phyloP scores from a whole-genome alignment of 2,329 filamentous ascomycete genomes.

The Zasmidium citrigriseum region DNA sequence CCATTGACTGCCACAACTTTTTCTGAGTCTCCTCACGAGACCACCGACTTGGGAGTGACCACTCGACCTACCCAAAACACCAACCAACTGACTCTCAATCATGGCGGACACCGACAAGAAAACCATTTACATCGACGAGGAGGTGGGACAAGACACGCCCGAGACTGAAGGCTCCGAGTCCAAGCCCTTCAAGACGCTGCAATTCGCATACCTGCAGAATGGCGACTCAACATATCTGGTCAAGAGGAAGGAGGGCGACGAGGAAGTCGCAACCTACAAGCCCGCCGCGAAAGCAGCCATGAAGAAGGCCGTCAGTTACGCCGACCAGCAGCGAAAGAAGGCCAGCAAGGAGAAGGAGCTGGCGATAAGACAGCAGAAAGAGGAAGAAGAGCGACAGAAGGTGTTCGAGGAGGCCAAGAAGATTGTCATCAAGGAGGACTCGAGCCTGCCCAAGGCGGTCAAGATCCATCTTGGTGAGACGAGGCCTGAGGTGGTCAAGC shows the following conservation, averaged over 20 bases:
- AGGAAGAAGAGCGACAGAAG: slow-evolving; percentile 68
- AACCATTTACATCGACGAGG: slow-evolving; percentile 76
- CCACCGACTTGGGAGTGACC: neutral
- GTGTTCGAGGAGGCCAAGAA: slow-evolving; percentile 82
- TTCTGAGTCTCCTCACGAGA: neutral
- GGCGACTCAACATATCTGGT: slow-evolving; percentile 66
- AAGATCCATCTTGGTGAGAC: slow-evolving; percentile 76
- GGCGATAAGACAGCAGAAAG: slow-evolving; percentile 70
- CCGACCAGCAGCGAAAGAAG: slow-evolving; percentile 81
- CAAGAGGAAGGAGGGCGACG: slow-evolving; percentile 66
- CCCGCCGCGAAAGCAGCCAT: slow-evolving; percentile 78
- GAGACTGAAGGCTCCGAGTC: slow-evolving; percentile 67
- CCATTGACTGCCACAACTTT: neutral
- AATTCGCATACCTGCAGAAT: slow-evolving; percentile 74
- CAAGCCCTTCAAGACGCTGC: slow-evolving; percentile 78
- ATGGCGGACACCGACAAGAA: slow-evolving; percentile 36
- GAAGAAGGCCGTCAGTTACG: slow-evolving; percentile 79
- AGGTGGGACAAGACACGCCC: slow-evolving; percentile 66
- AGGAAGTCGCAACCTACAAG: slow-evolving; percentile 73
- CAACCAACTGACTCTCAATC: slow-evolving; percentile 3
- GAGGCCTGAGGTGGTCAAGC: slow-evolving; percentile 58
- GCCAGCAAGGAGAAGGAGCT: slow-evolving; percentile 73
- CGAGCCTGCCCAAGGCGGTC: slow-evolving; percentile 69
- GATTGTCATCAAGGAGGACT: slow-evolving; percentile 69
- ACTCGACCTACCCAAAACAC: neutral